Evolutionary conservation across 352 stramenopile species (phyloP).

Genomic region (Blastocystis sp.): DNA sequence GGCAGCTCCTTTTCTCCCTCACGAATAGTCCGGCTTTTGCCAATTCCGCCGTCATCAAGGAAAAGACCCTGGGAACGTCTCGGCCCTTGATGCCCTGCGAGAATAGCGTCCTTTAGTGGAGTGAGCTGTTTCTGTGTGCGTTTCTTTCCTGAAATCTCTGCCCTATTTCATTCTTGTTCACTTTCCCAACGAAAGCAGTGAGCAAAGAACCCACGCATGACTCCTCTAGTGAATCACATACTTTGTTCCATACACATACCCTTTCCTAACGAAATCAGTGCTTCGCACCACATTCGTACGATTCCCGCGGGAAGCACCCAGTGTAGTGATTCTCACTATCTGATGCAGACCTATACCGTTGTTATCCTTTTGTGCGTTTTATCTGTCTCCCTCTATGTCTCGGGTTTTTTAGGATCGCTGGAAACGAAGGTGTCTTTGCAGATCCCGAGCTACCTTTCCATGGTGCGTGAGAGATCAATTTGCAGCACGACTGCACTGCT

Average conservation of each 20-base stretch:
- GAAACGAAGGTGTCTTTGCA: not conserved
- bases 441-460: constrained; percentile 3
- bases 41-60: constrained; percentile 19
- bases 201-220: no score
- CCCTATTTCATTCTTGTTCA: no score
- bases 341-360: not conserved
- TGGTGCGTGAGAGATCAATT: constrained; percentile 38
- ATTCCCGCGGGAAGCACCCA: no score
- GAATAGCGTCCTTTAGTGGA: no score
- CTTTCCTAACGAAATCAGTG: no score
- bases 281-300: no score
- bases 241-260: no score
- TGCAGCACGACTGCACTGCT: constrained; percentile 48
- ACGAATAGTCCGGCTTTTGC: constrained; percentile 14
- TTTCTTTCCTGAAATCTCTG: no score
- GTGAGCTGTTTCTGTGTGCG: no score
- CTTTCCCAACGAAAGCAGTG: no score
- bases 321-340: not conserved
- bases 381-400: not conserved
- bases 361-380: not conserved
- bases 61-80: constrained; percentile 26
- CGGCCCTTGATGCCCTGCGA: constrained; percentile 61
- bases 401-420: not conserved
- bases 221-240: no score
- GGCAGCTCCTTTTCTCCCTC: not conserved